These are phyloP conservation scores for Talaromyces islandicus DNA, from an alignment of 2,329 filamentous ascomycete species.

Conservation along the genomic window DNA sequence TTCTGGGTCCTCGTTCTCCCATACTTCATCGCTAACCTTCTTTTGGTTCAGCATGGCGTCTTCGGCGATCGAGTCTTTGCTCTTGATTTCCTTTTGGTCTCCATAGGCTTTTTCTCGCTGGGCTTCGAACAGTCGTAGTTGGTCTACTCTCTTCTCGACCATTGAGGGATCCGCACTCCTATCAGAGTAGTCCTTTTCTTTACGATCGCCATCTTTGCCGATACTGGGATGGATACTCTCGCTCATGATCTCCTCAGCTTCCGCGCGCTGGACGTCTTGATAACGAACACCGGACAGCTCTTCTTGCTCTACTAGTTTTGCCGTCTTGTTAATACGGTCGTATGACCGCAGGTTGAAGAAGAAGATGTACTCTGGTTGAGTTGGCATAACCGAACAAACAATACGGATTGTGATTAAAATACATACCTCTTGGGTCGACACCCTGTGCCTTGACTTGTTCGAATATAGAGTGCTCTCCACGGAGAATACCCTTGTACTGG, in stretches of 20 bases:
- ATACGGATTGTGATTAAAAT: not conserved
- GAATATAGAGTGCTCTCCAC: constrained; percentile 87
- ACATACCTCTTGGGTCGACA: constrained; percentile 59
- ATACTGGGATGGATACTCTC: constrained; percentile 56
- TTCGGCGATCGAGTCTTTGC: constrained; percentile 60
- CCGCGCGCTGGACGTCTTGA: constrained; percentile 59
- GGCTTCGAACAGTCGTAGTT: constrained; percentile 41
- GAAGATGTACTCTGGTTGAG: constrained; percentile 64
- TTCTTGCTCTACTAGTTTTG: constrained; percentile 66
- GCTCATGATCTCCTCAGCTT: constrained; percentile 84
- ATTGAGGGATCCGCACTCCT: constrained; percentile 19
- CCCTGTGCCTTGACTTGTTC: constrained; percentile 68
- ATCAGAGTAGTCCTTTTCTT: constrained; percentile 33
- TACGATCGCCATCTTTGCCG: constrained; percentile 40
- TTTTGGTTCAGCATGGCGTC: constrained; percentile 71
- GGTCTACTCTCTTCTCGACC: constrained; percentile 27
- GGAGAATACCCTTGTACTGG: constrained; percentile 92
- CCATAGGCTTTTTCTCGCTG: constrained; percentile 32
- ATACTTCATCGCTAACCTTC: constrained; percentile 57
- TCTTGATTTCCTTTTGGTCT: constrained; percentile 17
- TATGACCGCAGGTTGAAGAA: constrained; percentile 92
- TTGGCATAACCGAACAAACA: not conserved
- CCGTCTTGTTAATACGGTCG: constrained; percentile 72
- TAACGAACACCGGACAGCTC: constrained; percentile 74
- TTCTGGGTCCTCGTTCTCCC: constrained; percentile 69